Evolutionary conservation across 768 basidiomycete species (phyloP), one percentile per base, ranked within the genome.

Genomic region (Chalciporus pseudorubinellus): DNA sequence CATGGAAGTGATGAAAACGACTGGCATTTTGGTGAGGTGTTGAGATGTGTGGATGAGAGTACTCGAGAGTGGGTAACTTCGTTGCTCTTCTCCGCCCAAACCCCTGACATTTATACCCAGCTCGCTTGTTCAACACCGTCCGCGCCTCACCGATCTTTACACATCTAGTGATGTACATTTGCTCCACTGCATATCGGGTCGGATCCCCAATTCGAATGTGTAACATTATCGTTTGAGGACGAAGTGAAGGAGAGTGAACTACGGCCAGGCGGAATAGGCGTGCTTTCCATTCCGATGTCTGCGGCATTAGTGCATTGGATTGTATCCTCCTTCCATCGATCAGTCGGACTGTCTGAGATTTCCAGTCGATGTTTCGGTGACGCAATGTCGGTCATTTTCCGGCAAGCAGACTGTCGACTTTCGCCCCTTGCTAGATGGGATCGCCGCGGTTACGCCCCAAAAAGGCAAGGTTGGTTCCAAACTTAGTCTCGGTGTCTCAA

Each of bases 271-370:
- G 61, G 59, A 57, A 44, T 47, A 48, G 59, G 63, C 65, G 59
- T 66, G 65, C 56, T 56, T 54, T 65, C 66, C 63, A 65, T 66
- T 67, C 55, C 51, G 46, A 44, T 40, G 44, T 57, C 52, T 65
- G 63, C 59, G 58, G 58, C 50, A 51, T 57, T 61, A 43, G 61
- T 50, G 58, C 53, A 54, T 33, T 63, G 50, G 61, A 50, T 38
- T 44, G 38, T 53, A 45, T 58, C 46, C 51, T 53, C 39, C 52
- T 66, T 39, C 46, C 43, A 40, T 53, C 51, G 61, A 63, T 63
- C 55, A 42, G 29, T 57, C 38, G 49, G 58, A 51, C 45, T 52
- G 34, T 38, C 40, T 45, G 31, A 48, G 19, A 33, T 38, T 54
- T 45, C 41, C 50, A 39, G 33, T 51, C 56, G 51, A 49, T 57